These are phyloP conservation scores for Plasmopara muralis DNA, from an alignment of 352 stramenopile species.

Conservation along the genomic window DNA sequence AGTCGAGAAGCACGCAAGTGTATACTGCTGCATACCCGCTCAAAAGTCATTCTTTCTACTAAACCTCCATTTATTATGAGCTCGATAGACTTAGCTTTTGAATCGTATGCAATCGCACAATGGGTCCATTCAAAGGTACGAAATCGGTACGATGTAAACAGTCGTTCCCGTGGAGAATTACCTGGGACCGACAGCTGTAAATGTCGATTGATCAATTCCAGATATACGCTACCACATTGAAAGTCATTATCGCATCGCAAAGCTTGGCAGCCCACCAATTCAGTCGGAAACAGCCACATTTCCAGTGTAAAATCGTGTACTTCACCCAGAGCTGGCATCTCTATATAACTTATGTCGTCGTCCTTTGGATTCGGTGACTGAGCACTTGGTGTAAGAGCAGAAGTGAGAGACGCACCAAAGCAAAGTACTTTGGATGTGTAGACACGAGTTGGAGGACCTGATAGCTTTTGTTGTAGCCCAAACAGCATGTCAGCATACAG, in stretches of 20 bases:
- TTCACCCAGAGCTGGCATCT: conserved; percentile 56
- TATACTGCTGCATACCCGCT: conserved; percentile 34
- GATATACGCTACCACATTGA: conserved; percentile 53
- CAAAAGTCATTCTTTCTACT: conserved; percentile 33
- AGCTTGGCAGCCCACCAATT: conserved; percentile 54
- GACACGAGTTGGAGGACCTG: conserved; percentile 11
- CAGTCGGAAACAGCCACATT: conserved; percentile 69
- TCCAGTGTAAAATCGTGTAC: conserved; percentile 68
- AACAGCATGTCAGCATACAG: conserved; percentile 69
- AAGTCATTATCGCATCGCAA: conserved; percentile 74
- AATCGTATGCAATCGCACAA: conserved; percentile 49
- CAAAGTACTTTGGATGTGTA: conserved; percentile 51
- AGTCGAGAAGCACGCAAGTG: conserved; percentile 50
- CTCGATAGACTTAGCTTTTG: conserved; percentile 16
- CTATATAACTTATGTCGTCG: conserved; percentile 57
- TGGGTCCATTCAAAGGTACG: conserved; percentile 65
- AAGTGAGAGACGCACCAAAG: conserved; percentile 39
- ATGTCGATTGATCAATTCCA: conserved; percentile 62
- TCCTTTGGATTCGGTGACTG: conserved; percentile 29
- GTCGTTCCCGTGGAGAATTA: conserved; percentile 58
- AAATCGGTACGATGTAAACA: conserved; percentile 54
- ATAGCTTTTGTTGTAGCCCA: conserved; percentile 55
- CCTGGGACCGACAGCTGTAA: conserved; percentile 69
- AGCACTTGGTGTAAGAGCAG: conserved; percentile 8
- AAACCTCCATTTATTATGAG: conserved; percentile 54